Evolutionary conservation across 441 rosid species (phyloP).

Genomic region (Geranium incanum): DNA sequence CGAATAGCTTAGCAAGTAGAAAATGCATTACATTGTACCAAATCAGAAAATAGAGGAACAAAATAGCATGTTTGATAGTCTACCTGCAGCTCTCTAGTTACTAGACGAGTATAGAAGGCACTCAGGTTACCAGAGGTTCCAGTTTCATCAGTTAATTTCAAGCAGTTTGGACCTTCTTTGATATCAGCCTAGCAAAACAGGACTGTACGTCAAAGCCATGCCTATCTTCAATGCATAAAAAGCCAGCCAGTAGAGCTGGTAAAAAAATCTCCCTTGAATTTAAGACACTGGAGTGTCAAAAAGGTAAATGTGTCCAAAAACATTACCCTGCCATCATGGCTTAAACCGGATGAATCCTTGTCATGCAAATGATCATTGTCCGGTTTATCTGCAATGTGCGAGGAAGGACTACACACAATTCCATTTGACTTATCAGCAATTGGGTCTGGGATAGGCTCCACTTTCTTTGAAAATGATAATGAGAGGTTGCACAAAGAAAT

Average conservation of each 20-base stretch:
- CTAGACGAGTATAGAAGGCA: slow-evolving; percentile 19
- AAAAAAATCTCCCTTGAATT: neutral
- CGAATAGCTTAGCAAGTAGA: neutral
- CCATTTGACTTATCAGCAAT: slow-evolving; percentile 19
- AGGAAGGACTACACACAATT: slow-evolving; percentile 15
- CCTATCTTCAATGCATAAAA: neutral
- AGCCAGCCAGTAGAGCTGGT: slow-evolving; percentile 1
- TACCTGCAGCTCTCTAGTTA: slow-evolving; percentile 34
- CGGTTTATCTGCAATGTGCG: slow-evolving; percentile 9
- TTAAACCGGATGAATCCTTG: slow-evolving; percentile 21
- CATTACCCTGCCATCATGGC: slow-evolving; percentile 25
- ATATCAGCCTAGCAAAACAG: slow-evolving; percentile 19
- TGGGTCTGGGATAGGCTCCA: slow-evolving; percentile 14
- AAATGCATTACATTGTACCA: neutral
- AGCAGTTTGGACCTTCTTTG: slow-evolving; percentile 18
- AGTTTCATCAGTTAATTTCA: slow-evolving; percentile 16
- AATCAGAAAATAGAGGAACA: neutral
- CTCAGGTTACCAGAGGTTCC: slow-evolving; percentile 18
- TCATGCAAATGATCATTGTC: slow-evolving; percentile 14
- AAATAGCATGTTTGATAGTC: slow-evolving; percentile 13
- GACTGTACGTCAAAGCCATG: neutral
- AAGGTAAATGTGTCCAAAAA: neutral
- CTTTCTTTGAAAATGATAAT: slow-evolving; percentile 21
- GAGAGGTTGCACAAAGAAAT: slow-evolving; percentile 28
- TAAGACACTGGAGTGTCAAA: slow-evolving; percentile 1